phyloP scores from a whole-genome alignment of 768 basidiomycete species.

The Panaeolus papilionaceus region DNA sequence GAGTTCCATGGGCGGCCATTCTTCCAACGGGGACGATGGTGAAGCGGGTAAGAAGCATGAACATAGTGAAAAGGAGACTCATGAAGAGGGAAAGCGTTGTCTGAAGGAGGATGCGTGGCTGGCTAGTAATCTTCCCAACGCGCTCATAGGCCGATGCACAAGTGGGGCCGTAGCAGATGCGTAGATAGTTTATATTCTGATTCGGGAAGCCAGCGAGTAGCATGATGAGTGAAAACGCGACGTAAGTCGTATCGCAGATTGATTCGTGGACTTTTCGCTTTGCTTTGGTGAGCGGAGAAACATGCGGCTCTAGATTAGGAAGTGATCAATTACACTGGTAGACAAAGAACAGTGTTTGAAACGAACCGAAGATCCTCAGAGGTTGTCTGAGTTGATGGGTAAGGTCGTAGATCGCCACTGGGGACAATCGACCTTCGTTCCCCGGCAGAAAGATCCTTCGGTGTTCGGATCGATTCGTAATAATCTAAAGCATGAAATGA shows the following conservation, averaged over 20 bases:
- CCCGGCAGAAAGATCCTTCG: slow-evolving; percentile 24
- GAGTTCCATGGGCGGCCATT: not conserved
- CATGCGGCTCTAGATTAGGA: slow-evolving; percentile 24
- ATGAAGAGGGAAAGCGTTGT: not conserved
- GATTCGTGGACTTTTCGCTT: slow-evolving; percentile 23
- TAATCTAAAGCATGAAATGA: slow-evolving; percentile 21
- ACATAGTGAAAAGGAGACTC: not conserved
- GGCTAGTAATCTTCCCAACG: not conserved
- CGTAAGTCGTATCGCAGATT: slow-evolving; percentile 17
- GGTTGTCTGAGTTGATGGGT: slow-evolving; percentile 28
- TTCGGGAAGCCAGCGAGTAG: slow-evolving; percentile 24
- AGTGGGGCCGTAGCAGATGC: not conserved
- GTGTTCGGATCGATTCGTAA: slow-evolving; percentile 24
- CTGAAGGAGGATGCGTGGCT: not conserved
- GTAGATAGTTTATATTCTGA: slow-evolving; percentile 19
- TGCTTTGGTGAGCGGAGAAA: slow-evolving; percentile 20
- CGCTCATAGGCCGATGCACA: not conserved
- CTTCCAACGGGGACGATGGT: not conserved
- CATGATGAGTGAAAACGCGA: slow-evolving; percentile 18
- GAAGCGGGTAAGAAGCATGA: not conserved
- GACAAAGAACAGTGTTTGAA: not conserved
- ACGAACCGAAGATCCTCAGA: slow-evolving; percentile 29
- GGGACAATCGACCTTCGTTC: slow-evolving; percentile 26
- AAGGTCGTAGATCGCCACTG: slow-evolving; percentile 28
- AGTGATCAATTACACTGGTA: not conserved